Evolutionary conservation across 345 rosid genomes (phyloP).

Genomic region (Salix koriyanagi): DNA sequence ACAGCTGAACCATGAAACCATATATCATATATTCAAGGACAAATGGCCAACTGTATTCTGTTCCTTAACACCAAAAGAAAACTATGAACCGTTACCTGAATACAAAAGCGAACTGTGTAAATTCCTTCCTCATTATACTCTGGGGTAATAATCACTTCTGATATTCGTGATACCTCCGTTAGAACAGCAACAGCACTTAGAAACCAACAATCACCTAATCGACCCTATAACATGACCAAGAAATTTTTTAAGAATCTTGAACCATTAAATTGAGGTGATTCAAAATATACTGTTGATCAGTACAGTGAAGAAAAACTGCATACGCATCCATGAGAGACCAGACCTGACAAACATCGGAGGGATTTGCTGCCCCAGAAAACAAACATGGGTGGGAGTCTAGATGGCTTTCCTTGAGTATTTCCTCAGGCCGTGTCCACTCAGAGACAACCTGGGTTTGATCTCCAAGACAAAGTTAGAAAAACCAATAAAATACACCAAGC

Average conservation of each 20-base stretch:
- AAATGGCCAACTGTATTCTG: neutral
- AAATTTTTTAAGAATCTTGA: slow-evolving; percentile 6
- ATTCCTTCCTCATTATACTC: slow-evolving; percentile 98
- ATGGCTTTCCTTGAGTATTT: slow-evolving; percentile 61
- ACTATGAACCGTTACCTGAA: slow-evolving; percentile 61
- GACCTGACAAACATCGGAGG: slow-evolving; percentile 99
- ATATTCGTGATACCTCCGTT: slow-evolving; percentile 86
- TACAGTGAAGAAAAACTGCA: slow-evolving; percentile 3
- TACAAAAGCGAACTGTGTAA: slow-evolving; percentile 97
- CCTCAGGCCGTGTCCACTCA: slow-evolving; percentile 95
- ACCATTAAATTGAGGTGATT: slow-evolving; percentile 6
- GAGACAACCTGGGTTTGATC: slow-evolving; percentile 70
- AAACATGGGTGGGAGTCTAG: slow-evolving; percentile 70
- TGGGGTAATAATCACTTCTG: slow-evolving; percentile 95
- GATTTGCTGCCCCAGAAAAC: slow-evolving; percentile 85
- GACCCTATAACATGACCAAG: slow-evolving; percentile 60
- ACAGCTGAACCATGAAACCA: neutral
- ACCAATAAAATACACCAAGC: slow-evolving; percentile 1
- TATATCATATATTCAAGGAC: neutral
- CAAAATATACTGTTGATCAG: slow-evolving; percentile 9
- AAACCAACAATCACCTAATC: slow-evolving; percentile 98
- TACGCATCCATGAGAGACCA: slow-evolving; percentile 15
- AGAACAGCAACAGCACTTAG: slow-evolving; percentile 97
- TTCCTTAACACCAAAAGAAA: neutral
- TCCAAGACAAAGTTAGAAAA: slow-evolving; percentile 25